Base-by-base conservation (phyloP, 805 yeast species). In the Nakazawaea populi region DNA sequence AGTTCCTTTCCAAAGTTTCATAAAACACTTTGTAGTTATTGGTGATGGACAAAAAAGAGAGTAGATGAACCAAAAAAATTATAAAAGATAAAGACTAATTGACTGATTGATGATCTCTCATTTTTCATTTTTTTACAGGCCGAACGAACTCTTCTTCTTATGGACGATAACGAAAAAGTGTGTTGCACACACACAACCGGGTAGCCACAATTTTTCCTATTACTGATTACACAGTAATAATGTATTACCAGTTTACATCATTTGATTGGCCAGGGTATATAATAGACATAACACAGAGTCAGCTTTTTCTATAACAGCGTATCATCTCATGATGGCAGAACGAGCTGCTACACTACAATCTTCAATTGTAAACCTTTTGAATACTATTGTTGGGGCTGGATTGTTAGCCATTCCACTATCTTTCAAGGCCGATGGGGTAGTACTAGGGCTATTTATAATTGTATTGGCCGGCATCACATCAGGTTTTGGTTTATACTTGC, bases 351-450 rank as follows among this genome's bases (percentile, higher is more conserved):
- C 85, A 10, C 68, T 75, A 29, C 54, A 61, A 1, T 84, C 91
- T 1, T 85, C 92, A 2, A 69, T 80, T 14, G 71, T 86, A 48
- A 85, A 83, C 65, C 71, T 88, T 38, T 76, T 84, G 49, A 87
- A 87, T 68, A 87, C 94, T 29, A 85, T 87, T 50, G 75, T 87
- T 10, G 95, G 95, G 6, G 89, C 94, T 0, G 95, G 95, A 1
- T 71, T 86, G 41, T 72, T 87, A 28, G 89, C 91, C 11, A 79
- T 87, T 69, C 91, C 94, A 0, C 82, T 73, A 54, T 87, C 89
- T 1, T 82, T 85, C 66, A 73, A 75, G 50, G 75, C 85, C 30
- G 89, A 86, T 62, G 89, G 91, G 5, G 60, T 85, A 2, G 50
- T 79, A 8, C 67, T 82, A 29, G 94, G 94, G 2, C 56, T 74